These are phyloP conservation scores for Cladorrhinum sp. DNA, from an alignment of 2,329 filamentous ascomycete genomes.

Conservation along the genomic window DNA sequence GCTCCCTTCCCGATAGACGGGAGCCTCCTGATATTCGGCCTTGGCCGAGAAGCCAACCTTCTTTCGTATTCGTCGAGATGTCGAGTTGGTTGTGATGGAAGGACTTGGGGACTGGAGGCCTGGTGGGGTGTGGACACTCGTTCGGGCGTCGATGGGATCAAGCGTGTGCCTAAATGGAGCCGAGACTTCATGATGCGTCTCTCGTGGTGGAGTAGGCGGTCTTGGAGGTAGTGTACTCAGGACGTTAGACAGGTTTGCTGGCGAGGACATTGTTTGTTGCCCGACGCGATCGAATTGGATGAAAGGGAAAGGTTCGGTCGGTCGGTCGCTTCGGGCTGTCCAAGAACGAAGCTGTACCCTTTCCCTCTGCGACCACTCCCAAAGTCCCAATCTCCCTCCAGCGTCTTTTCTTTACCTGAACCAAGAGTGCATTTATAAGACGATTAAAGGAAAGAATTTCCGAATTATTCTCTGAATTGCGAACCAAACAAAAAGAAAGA, in stretches of 20 bases:
- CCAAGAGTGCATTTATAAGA: conserved; percentile 15
- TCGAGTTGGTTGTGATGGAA: conserved; percentile 41
- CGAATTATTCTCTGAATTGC: not conserved
- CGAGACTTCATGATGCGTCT: conserved; percentile 42
- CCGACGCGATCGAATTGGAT: conserved; percentile 6
- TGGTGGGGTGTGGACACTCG: conserved; percentile 52
- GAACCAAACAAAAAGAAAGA: conserved; percentile 1
- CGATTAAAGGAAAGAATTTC: not conserved
- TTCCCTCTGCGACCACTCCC: conserved; percentile 10
- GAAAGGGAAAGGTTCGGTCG: conserved; percentile 2
- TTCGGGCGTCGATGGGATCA: conserved; percentile 38
- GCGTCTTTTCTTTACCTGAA: conserved; percentile 15
- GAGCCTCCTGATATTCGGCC: conserved; percentile 55
- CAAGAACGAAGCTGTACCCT: not conserved
- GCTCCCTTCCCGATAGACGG: conserved; percentile 41
- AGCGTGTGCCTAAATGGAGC: conserved; percentile 35
- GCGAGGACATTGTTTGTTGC: conserved; percentile 38
- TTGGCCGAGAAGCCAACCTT: conserved; percentile 56
- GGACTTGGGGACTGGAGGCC: conserved; percentile 45
- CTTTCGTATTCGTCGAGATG: conserved; percentile 47
- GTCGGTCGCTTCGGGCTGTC: not conserved
- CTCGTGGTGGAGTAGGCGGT: conserved; percentile 67
- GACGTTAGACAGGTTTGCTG: conserved; percentile 36
- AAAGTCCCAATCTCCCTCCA: conserved; percentile 5
- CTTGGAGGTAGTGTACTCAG: conserved; percentile 55